Evolutionary conservation across 345 rosid genomes (phyloP).

Genomic region (Cardamine resedifolia): DNA sequence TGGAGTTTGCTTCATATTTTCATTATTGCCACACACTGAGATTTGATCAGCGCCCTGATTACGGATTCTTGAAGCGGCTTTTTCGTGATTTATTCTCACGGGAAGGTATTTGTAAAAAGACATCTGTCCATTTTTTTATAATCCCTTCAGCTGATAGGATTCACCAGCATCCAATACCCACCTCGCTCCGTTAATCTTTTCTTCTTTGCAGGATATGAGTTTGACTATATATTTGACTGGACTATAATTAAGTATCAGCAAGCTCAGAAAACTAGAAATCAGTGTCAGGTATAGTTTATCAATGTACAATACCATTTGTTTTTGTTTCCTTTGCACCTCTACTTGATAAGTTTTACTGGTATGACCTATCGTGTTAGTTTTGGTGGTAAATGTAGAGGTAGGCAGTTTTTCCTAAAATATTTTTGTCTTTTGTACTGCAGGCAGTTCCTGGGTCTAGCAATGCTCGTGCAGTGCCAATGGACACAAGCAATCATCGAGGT

Average conservation of each 20-base stretch:
- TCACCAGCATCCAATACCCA: not conserved
- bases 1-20: slow-evolving; percentile 83
- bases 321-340: not conserved
- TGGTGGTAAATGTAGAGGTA: not conserved
- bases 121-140: not conserved
- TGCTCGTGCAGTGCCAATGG: slow-evolving; percentile 51
- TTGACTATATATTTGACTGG: slow-evolving; percentile 92
- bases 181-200: not conserved
- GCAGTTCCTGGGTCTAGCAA: slow-evolving; percentile 62
- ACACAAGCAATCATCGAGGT: slow-evolving; percentile 63
- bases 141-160: not conserved
- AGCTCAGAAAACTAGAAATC: slow-evolving; percentile 62
- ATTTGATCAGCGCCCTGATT: slow-evolving; percentile 91
- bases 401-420: not conserved
- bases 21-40: slow-evolving; percentile 82
- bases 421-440: slow-evolving; percentile 42
- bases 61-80: slow-evolving; percentile 81
- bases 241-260: slow-evolving; percentile 85
- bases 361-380: not conserved
- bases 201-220: slow-evolving; percentile 60
- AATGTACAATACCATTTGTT: not conserved
- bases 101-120: slow-evolving; percentile 53
- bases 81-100: slow-evolving; percentile 74
- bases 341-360: not conserved
- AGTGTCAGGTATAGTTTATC: slow-evolving; percentile 41